Percentiles rank a stretch among this genome's conserved stretches.
phyloP scores from a whole-genome alignment of 164 flowering plant genomes.

The Akebia trifoliata region DNA sequence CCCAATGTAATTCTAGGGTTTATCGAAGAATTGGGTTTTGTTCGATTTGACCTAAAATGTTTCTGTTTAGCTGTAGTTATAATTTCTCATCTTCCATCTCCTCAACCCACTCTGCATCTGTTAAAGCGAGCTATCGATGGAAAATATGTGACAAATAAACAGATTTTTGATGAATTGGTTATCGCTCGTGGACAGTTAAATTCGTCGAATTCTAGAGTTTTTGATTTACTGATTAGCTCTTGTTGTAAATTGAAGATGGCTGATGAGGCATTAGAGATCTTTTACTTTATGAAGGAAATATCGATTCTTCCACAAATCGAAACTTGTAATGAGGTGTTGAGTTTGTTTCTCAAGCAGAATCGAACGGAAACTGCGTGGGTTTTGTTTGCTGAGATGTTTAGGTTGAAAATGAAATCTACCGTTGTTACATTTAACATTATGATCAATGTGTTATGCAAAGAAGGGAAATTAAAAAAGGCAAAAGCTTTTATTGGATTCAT shows the following conservation, averaged over 20 bases:
- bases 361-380: slow-evolving; percentile 51
- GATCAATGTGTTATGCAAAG: slow-evolving; percentile 74
- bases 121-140: slow-evolving; percentile 26
- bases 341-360: slow-evolving; percentile 49
- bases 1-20: slow-evolving; percentile 43
- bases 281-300: slow-evolving; percentile 51
- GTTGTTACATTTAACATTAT: slow-evolving; percentile 67
- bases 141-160: slow-evolving; percentile 11
- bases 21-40: slow-evolving; percentile 26
- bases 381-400: slow-evolving; percentile 82
- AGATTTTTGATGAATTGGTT: slow-evolving; percentile 40
- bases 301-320: slow-evolving; percentile 48
- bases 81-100: slow-evolving; percentile 33
- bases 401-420: slow-evolving; percentile 52
- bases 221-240: slow-evolving; percentile 50
- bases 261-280: slow-evolving; percentile 46
- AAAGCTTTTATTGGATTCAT: slow-evolving; percentile 51
- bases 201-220: slow-evolving; percentile 26
- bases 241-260: slow-evolving; percentile 48
- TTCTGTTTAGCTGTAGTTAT: slow-evolving; percentile 45
- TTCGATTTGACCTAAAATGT: slow-evolving; percentile 31
- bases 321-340: slow-evolving; percentile 63
- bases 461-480: slow-evolving; percentile 86
- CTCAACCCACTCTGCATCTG: slow-evolving; percentile 41
- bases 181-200: slow-evolving; percentile 28